Conservation (phyloP, 306 rosid species). For the Castanea crenata region DNA sequence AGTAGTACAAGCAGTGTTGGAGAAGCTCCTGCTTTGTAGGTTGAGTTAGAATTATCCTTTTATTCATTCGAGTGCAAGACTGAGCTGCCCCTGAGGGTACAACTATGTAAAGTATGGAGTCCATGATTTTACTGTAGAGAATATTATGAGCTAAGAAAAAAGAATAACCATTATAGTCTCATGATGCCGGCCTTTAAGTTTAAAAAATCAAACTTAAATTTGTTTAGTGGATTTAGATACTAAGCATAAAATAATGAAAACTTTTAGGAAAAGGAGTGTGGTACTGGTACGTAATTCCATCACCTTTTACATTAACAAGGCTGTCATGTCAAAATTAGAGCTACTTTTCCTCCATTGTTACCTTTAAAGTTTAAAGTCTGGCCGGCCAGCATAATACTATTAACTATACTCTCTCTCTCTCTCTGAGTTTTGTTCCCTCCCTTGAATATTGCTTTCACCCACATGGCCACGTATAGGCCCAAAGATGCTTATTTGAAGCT, state of each 20-base stretch:
- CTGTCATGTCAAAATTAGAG: conserved; percentile 88
- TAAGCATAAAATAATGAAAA: conserved; percentile 53
- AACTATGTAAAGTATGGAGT: conserved; percentile 25
- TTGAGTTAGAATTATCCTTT: background rate
- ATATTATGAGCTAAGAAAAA: conserved; percentile 24
- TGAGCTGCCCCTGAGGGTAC: background rate
- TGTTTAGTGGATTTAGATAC: conserved; percentile 36
- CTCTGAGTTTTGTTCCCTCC: conserved; percentile 30
- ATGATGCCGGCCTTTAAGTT: conserved; percentile 35
- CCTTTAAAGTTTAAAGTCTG: conserved; percentile 55
- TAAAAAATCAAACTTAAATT: conserved; percentile 26
- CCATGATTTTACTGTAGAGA: conserved; percentile 28
- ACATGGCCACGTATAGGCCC: conserved; percentile 85
- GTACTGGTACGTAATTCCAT: conserved; percentile 74
- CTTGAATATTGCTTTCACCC: conserved; percentile 78
- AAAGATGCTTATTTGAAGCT: conserved; percentile 90
- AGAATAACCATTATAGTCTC: conserved; percentile 28
- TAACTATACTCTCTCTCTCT: conserved; percentile 30
- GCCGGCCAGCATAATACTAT: conserved; percentile 58
- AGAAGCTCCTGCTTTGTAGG: background rate
- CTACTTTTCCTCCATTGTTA: conserved; percentile 61
- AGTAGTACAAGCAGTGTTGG: background rate
- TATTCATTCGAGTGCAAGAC: background rate
- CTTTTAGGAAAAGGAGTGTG: conserved; percentile 64
- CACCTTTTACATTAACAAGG: conserved; percentile 75